phyloP scores from a whole-genome alignment of 179 eudicot species.

The Sideroxylon spinosum region DNA sequence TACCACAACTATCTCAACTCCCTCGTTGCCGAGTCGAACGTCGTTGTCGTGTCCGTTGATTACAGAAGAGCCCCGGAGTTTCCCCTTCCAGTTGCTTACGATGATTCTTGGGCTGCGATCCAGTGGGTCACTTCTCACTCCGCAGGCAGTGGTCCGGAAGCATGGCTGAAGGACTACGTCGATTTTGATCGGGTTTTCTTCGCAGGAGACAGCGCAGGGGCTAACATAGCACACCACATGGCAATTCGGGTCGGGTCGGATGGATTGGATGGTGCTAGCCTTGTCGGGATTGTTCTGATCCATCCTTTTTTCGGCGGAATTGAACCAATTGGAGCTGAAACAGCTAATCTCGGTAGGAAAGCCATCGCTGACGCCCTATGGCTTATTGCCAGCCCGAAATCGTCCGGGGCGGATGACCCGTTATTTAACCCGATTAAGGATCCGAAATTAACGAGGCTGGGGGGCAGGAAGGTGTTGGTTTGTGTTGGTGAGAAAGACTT shows the following conservation, averaged over 20 bases:
- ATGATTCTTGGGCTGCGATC: conserved; percentile 71
- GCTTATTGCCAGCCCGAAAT: background rate
- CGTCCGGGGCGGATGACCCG: conserved; percentile 16
- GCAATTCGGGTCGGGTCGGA: conserved; percentile 30
- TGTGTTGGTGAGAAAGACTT: conserved; percentile 17
- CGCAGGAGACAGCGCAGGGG: no score
- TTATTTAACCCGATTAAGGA: conserved; percentile 10
- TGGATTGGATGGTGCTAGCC: background rate
- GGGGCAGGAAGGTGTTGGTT: conserved; percentile 6
- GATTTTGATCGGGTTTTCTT: no score
- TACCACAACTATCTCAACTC: conserved; percentile 43
- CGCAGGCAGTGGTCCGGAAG: no score
- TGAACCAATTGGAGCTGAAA: conserved; percentile 17
- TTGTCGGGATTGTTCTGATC: conserved; percentile 30
- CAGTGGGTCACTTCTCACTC: no score
- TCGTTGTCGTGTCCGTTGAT: conserved; percentile 60
- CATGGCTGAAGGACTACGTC: no score
- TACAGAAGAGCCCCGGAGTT: conserved; percentile 67
- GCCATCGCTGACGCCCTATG: conserved; percentile 20
- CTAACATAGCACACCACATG: no score
- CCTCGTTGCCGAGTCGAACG: conserved; percentile 22
- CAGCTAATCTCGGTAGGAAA: background rate
- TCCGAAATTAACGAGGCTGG: background rate
- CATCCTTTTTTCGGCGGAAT: conserved; percentile 46
- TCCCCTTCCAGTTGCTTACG: conserved; percentile 50